Percentiles rank a stretch among this genome's conserved stretches.
These are phyloP conservation scores for Metschnikowia baotianmanensis DNA, from an alignment of 805 yeast genomes.

Conservation along the genomic window DNA sequence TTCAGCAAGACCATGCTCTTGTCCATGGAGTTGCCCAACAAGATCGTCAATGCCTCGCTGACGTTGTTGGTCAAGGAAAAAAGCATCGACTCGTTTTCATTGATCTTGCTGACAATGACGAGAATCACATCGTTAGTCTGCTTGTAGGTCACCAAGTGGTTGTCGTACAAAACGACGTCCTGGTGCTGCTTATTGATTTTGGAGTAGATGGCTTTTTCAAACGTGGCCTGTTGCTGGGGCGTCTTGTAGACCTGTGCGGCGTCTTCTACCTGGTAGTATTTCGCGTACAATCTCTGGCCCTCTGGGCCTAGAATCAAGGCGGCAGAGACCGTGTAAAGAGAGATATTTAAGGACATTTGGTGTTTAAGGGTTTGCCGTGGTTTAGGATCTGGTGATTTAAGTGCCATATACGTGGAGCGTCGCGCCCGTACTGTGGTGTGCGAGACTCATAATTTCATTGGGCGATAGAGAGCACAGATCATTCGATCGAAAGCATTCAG, in stretches of 20 bases:
- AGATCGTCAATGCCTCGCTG: constrained; percentile 75
- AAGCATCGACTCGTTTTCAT: constrained; percentile 83
- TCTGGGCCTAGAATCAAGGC: constrained; percentile 75
- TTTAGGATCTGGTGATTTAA: background rate
- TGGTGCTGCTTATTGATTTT: constrained; percentile 81
- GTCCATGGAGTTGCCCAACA: constrained; percentile 70
- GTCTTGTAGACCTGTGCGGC: constrained; percentile 40
- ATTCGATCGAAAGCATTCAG: too few species aligned
- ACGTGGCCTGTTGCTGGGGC: constrained; percentile 64
- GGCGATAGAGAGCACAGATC: too few species aligned
- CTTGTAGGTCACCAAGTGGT: constrained; percentile 80
- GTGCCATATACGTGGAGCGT: background rate
- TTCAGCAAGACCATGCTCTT: constrained; percentile 73
- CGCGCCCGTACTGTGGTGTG: constrained; percentile 4
- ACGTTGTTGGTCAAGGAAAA: constrained; percentile 75
- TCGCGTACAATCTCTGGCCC: constrained; percentile 78
- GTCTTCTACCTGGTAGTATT: constrained; percentile 66
- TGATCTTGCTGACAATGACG: constrained; percentile 67
- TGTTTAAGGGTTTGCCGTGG: background rate
- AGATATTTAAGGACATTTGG: constrained; percentile 46
- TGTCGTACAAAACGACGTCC: constrained; percentile 78
- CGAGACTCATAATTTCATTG: background rate
- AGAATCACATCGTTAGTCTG: constrained; percentile 75
- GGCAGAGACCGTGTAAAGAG: constrained; percentile 82
- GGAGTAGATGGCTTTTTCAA: constrained; percentile 67